A percentile compares a stretch with the other conserved stretches of the same genome.
Conservation (phyloP, 2,329 filamentous ascomycete genomes). For the Torrubiella hemipterigena region DNA sequence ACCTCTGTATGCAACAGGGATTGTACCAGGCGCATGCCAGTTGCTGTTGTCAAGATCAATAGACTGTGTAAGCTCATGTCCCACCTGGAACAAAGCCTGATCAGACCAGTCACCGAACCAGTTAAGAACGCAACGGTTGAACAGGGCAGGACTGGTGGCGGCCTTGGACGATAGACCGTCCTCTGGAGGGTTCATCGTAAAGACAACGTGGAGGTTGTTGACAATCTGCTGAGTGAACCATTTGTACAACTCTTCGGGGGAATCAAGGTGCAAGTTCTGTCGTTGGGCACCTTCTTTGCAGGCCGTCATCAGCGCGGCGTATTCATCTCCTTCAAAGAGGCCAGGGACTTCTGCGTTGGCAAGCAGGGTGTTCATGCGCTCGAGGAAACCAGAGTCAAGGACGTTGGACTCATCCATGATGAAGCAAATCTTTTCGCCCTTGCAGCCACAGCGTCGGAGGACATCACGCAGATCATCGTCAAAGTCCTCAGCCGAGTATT, state of each 20-base stretch:
- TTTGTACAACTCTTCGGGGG: conserved; percentile 98
- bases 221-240: conserved; percentile 99
- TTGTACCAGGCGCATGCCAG: conserved; percentile 77
- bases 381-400: conserved; percentile 93
- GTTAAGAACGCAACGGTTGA: conserved; percentile 99
- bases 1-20: conserved; percentile 84
- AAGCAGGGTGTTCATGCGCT: conserved; percentile 97
- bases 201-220: conserved; percentile 97
- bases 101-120: conserved; percentile 99
- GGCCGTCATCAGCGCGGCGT: conserved; percentile 95
- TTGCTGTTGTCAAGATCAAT: conserved; percentile 84
- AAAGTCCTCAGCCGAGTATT: conserved; percentile 96
- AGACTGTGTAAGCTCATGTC: conserved; percentile 88
- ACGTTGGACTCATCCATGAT: conserved; percentile 99
- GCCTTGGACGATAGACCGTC: conserved; percentile 92
- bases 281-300: conserved; percentile 97
- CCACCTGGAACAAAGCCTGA: conserved; percentile 96
- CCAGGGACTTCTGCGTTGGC: conserved; percentile 99
- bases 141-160: conserved; percentile 91
- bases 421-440: conserved; percentile 99
- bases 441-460: conserved; percentile 84
- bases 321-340: conserved; percentile 97
- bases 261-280: conserved; percentile 89
- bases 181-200: conserved; percentile 99
- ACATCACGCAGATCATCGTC: conserved; percentile 95